Conservation (phyloP, 768 basidiomycete genomes). For the Phaeolepiota aurea region DNA sequence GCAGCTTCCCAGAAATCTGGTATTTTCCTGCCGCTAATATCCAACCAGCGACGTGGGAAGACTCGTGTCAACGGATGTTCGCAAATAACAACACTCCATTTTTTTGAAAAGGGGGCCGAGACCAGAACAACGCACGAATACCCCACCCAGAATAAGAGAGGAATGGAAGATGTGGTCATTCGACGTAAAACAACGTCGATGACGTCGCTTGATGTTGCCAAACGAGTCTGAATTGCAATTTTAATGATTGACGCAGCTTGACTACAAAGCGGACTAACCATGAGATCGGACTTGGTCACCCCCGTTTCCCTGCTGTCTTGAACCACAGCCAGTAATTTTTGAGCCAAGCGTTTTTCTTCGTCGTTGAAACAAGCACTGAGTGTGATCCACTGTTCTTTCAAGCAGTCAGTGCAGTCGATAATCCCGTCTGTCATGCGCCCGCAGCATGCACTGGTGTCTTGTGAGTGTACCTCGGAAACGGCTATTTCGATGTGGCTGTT, state of each 20-base stretch:
- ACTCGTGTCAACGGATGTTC: slow-evolving; percentile 33
- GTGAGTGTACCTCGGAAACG: too few species aligned
- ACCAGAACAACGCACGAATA: slow-evolving; percentile 49
- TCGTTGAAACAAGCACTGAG: slow-evolving; percentile 18
- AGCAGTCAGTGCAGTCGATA: slow-evolving; percentile 36
- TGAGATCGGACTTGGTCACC: slow-evolving; percentile 25
- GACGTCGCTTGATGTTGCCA: slow-evolving; percentile 11
- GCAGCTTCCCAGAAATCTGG: slow-evolving; percentile 67
- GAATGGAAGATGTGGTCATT: slow-evolving; percentile 39
- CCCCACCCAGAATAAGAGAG: slow-evolving; percentile 63
- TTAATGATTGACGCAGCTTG: slow-evolving; percentile 1
- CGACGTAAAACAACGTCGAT: slow-evolving; percentile 25
- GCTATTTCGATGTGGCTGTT: too few species aligned
- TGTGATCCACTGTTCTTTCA: slow-evolving; percentile 30
- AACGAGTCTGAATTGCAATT: slow-evolving; percentile 8
- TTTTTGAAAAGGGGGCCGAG: slow-evolving; percentile 36
- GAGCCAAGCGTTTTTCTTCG: slow-evolving; percentile 19
- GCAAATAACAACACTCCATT: slow-evolving; percentile 53
- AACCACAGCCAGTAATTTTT: slow-evolving; percentile 26
- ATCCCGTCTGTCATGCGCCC: slow-evolving; percentile 21
- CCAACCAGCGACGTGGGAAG: slow-evolving; percentile 72
- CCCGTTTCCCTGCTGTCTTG: slow-evolving; percentile 28
- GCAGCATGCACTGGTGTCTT: slow-evolving; percentile 43
- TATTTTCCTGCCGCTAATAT: slow-evolving; percentile 55
- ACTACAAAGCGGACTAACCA: slow-evolving; percentile 18